Conservation (phyloP, 1,284 basidiomycete species). For the Pseudozyma flocculosa region DNA sequence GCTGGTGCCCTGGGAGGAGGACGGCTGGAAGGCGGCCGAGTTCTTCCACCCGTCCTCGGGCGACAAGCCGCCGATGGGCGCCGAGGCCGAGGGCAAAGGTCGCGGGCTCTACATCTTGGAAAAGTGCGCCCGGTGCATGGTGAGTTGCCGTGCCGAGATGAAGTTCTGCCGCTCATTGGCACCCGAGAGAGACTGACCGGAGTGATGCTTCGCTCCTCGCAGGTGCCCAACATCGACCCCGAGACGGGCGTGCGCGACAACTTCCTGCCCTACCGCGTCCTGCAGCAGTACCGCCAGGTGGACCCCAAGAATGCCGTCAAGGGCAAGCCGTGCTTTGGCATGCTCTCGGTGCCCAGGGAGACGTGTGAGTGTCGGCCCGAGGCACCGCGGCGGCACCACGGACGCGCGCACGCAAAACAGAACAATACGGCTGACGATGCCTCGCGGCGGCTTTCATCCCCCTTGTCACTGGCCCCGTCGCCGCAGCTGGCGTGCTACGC, state of each 20-base stretch:
- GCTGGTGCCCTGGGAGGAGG: slow-evolving; percentile 47
- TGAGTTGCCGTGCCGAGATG: not conserved
- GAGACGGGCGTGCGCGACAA: slow-evolving; percentile 39
- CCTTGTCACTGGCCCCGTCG: too few relatives aligned
- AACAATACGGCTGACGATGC: not conserved
- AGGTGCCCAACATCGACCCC: slow-evolving; percentile 40
- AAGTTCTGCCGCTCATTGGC: too few relatives aligned
- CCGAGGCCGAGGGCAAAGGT: slow-evolving; percentile 31
- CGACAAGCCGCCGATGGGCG: slow-evolving; percentile 18
- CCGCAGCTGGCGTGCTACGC: slow-evolving; percentile 13
- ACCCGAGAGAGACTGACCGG: too few relatives aligned
- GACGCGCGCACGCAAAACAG: too few relatives aligned
- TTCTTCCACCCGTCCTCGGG: slow-evolving; percentile 18
- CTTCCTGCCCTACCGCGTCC: slow-evolving; percentile 36
- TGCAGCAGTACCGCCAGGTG: slow-evolving; percentile 46
- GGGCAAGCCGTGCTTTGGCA: slow-evolving; percentile 49
- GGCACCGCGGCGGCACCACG: too few relatives aligned
- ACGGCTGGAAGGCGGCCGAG: slow-evolving; percentile 43
- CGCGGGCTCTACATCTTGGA: slow-evolving; percentile 41
- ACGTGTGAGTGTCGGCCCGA: slow-evolving; percentile 11
- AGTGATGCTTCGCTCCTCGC: too few relatives aligned
- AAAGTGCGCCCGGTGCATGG: slow-evolving; percentile 46
- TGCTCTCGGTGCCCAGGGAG: slow-evolving; percentile 34
- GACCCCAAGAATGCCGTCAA: slow-evolving; percentile 23
- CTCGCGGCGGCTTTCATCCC: too few relatives aligned